phyloP scores from a whole-genome alignment of 805 yeast genomes.

The Tetrapisispora pingtungensis region DNA sequence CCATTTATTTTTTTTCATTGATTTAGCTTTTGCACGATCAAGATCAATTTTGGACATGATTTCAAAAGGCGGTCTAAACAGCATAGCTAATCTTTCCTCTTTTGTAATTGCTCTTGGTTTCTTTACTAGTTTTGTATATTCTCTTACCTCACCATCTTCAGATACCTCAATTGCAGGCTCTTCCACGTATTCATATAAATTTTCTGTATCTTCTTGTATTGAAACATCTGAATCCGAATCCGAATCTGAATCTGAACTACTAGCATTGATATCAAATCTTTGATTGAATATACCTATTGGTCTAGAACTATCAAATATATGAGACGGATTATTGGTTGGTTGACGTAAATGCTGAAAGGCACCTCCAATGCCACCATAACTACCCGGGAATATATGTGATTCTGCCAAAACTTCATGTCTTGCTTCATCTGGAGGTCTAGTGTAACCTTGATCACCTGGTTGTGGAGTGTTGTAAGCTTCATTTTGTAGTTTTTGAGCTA shows the following conservation, averaged over 20 bases:
- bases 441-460: constrained; percentile 30
- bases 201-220: constrained; percentile 31
- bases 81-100: constrained; percentile 56
- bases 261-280: constrained; percentile 13
- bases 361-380: constrained; percentile 34
- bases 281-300: constrained; percentile 32
- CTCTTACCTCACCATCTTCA: constrained; percentile 31
- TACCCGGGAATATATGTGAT: constrained; percentile 28
- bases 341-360: constrained; percentile 18
- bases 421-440: constrained; percentile 72
- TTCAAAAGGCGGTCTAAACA: constrained; percentile 93
- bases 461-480: constrained; percentile 42
- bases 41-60: constrained; percentile 57
- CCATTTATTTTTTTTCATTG: constrained; percentile 60
- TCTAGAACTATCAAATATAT: constrained; percentile 29
- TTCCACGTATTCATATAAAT: constrained; percentile 29
- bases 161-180: constrained; percentile 26
- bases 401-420: constrained; percentile 54
- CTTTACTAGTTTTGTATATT: constrained; percentile 22
- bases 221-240: constrained; percentile 31
- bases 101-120: constrained; percentile 19
- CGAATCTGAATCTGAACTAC: constrained; percentile 22
- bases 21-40: constrained; percentile 63
- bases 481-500: constrained; percentile 54
- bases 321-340: constrained; percentile 12